Percentiles rank a stretch among this genome's conserved stretches.
These are phyloP conservation scores for Naganishia antarctica DNA, from an alignment of 768 basidiomycete genomes.

Conservation along the genomic window DNA sequence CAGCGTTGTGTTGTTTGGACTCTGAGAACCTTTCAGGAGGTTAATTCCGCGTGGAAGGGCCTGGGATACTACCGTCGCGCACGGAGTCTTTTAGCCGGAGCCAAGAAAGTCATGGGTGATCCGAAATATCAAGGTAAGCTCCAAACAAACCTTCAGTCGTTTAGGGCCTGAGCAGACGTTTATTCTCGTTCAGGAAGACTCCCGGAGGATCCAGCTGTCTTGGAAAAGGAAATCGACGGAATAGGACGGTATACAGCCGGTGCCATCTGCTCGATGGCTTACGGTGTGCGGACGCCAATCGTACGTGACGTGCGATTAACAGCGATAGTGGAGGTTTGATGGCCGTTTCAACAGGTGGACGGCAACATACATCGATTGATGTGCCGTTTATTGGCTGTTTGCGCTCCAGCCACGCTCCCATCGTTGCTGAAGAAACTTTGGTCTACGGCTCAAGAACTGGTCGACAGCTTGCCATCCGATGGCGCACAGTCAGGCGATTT, in stretches of 20 bases:
- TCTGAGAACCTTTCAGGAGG: constrained; percentile 63
- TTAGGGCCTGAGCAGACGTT: neutral
- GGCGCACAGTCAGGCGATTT: constrained; percentile 63
- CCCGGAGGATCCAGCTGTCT: constrained; percentile 70
- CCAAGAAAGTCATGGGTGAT: constrained; percentile 63
- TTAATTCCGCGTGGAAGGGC: constrained; percentile 82
- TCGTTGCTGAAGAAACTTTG: constrained; percentile 73
- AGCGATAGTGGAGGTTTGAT: neutral
- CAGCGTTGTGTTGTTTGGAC: neutral
- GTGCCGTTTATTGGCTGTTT: constrained; percentile 72
- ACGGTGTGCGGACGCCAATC: constrained; percentile 73
- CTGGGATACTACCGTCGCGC: constrained; percentile 86
- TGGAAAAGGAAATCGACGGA: constrained; percentile 79
- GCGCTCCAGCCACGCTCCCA: constrained; percentile 77
- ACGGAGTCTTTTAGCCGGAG: constrained; percentile 72
- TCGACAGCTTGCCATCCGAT: constrained; percentile 51
- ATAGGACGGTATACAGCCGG: constrained; percentile 84
- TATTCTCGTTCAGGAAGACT: constrained; percentile 55
- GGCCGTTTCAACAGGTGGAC: constrained; percentile 60
- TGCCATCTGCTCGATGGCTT: constrained; percentile 69
- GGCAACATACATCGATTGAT: constrained; percentile 85
- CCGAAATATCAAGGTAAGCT: constrained; percentile 38
- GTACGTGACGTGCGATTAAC: constrained; percentile 54
- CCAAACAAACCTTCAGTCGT: neutral
- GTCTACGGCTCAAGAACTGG: constrained; percentile 67